Conservation (phyloP, 1,284 basidiomycete genomes). For the Chalciporus sp. region DNA sequence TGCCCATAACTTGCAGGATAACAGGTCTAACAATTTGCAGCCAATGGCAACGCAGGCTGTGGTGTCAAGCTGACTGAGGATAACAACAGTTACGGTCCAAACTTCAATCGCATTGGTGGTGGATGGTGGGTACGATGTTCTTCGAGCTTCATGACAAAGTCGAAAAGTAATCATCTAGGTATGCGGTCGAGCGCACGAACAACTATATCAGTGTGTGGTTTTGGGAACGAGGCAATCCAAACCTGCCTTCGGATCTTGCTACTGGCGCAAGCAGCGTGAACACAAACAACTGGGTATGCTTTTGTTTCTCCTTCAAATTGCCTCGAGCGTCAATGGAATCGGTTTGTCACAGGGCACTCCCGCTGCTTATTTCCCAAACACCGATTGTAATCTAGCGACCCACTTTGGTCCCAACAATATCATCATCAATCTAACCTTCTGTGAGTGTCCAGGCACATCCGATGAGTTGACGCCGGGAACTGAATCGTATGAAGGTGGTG, state of each 20-base stretch:
- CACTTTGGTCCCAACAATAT: slow-evolving; percentile 43
- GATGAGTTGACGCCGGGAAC: background rate
- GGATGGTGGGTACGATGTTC: slow-evolving; percentile 35
- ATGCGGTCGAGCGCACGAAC: slow-evolving; percentile 43
- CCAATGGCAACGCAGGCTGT: slow-evolving; percentile 48
- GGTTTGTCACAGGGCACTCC: slow-evolving; percentile 37
- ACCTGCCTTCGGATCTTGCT: slow-evolving; percentile 35
- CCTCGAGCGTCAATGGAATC: slow-evolving; percentile 13
- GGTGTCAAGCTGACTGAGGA: slow-evolving; percentile 41
- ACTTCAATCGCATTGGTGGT: slow-evolving; percentile 44
- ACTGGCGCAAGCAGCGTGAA: slow-evolving; percentile 28
- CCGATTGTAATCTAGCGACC: slow-evolving; percentile 37
- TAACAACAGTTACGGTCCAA: slow-evolving; percentile 41
- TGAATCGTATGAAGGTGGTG: slow-evolving; percentile 38
- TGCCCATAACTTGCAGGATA: background rate
- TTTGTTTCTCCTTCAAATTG: slow-evolving; percentile 2
- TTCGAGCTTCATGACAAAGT: no score
- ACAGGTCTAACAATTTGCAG: slow-evolving; percentile 13
- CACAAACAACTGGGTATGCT: slow-evolving; percentile 36
- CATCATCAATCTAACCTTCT: slow-evolving; percentile 44
- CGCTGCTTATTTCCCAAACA: slow-evolving; percentile 42
- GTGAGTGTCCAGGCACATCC: slow-evolving; percentile 20
- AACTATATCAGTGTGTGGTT: slow-evolving; percentile 42
- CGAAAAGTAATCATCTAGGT: slow-evolving; percentile 19
- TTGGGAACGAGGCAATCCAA: slow-evolving; percentile 37